Evolutionary conservation across 2,329 filamentous ascomycete genomes (phyloP).

Genomic region (Epichloe gansuensis): DNA sequence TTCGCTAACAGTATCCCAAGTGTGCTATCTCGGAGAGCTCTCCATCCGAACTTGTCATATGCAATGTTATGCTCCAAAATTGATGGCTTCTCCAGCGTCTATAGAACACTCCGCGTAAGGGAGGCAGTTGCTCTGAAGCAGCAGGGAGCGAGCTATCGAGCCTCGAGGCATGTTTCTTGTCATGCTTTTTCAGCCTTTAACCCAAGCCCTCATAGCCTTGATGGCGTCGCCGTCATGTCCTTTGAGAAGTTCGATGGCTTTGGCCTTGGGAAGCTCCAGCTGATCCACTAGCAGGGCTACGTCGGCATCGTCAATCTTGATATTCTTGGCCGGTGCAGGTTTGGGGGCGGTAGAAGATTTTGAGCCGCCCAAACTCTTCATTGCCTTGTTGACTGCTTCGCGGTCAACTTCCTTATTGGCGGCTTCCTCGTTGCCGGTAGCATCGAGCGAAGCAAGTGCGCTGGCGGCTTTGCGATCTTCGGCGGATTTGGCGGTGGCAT

Average conservation of each 20-base stretch:
- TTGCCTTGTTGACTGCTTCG: conserved; percentile 58
- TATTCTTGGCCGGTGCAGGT: conserved; percentile 36
- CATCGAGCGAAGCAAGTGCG: conserved; percentile 57
- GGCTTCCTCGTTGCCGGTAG: conserved; percentile 28
- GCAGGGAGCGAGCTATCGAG: background rate
- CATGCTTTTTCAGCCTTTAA: conserved; percentile 14
- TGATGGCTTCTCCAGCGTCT: background rate
- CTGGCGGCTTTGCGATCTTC: conserved; percentile 68
- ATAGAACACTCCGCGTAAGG: background rate
- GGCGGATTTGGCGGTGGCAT: conserved; percentile 45
- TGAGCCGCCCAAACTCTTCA: conserved; percentile 44
- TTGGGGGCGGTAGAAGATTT: conserved; percentile 14
- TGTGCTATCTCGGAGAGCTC: too few relatives aligned
- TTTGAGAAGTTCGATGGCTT: conserved; percentile 63
- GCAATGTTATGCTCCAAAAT: background rate
- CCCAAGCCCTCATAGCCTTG: conserved; percentile 50
- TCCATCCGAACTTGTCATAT: background rate
- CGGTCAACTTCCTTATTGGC: conserved; percentile 48
- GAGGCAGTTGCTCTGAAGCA: background rate
- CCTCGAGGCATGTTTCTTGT: background rate
- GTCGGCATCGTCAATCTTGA: conserved; percentile 64
- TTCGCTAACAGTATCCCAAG: background rate
- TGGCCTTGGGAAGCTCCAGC: conserved; percentile 56
- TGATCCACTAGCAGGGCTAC: conserved; percentile 59
- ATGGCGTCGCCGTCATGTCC: conserved; percentile 57